Base-by-base conservation (phyloP, 768 basidiomycete genomes). In the Austroboletus eburneus region DNA sequence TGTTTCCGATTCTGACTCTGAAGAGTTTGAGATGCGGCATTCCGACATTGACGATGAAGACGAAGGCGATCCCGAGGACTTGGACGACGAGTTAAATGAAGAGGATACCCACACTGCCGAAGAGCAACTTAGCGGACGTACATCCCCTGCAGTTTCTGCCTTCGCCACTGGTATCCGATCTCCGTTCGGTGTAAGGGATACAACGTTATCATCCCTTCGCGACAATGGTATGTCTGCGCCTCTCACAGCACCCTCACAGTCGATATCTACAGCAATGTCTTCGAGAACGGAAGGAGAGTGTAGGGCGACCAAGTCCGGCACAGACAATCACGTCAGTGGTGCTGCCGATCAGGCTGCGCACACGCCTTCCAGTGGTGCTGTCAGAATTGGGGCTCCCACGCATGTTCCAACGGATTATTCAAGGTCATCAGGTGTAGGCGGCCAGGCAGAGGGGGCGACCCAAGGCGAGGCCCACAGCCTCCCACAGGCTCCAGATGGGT, bases 1-100 rank as follows among this genome's bases (percentile, higher is more conserved):
- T 48, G 42, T 53, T 25, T 55, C 54, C 32, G 56, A 52, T 48
- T 64, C 57, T 3, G 54, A 55, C 34, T 70, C 69, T 9, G 71
- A 61, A 27, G 56, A 54, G n/a, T 51, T 50, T 33, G 61, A 43
- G 10, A 32, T 45, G 13, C 32, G 49, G 23, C 49, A 23, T 24
- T 46, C 36, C 17, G 51, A 53, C 40, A 61, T 51, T 25, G 61
- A 50, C 29, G 53, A 58, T 39, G 58, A 57, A 41, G 62, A 56
- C 25, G 57, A 61, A 8, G 60, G 67, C 12, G 49, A 66, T 32
- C 55, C 54, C 35, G 68, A 67, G 35, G 62, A 62, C n/a, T 3
- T 17, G 5, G 62, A 63, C 21, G 61, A 59, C 37, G 68, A 65
- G 22, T 57, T 48, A 14, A 58, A 63, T 9, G 59, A 63, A 41